Evolutionary conservation across 2,329 filamentous ascomycete species (phyloP).

Genomic region (Microascus cirrosus): DNA sequence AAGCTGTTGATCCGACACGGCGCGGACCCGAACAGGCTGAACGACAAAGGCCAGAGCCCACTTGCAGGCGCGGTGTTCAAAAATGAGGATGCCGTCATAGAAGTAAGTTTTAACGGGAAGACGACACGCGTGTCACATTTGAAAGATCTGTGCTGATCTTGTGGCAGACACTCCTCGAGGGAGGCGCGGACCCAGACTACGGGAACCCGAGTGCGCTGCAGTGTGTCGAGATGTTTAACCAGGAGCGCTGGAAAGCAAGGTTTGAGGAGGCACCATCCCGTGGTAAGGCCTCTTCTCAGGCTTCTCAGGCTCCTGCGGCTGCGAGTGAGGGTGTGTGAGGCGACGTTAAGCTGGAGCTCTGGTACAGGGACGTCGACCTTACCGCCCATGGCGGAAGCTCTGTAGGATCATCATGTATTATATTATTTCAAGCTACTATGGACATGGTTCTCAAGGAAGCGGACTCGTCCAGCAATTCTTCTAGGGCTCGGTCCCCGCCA

Average conservation of each 20-base stretch:
- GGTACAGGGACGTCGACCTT: too few species aligned
- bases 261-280: slow-evolving; percentile 37
- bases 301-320: too few species aligned
- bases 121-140: background rate
- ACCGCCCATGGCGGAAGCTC: too few species aligned
- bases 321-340: too few species aligned
- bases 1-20: slow-evolving; percentile 48
- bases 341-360: too few species aligned
- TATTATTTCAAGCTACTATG: background rate
- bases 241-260: slow-evolving; percentile 34
- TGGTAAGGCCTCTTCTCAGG: slow-evolving; percentile 23
- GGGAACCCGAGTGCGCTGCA: slow-evolving; percentile 23
- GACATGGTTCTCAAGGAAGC: background rate
- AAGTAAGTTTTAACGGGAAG: slow-evolving; percentile 20
- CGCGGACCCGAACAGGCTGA: slow-evolving; percentile 56
- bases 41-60: slow-evolving; percentile 57
- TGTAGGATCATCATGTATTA: too few species aligned
- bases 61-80: slow-evolving; percentile 66
- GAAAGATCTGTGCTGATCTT: background rate
- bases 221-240: slow-evolving; percentile 39
- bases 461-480: background rate
- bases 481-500: background rate
- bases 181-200: slow-evolving; percentile 37
- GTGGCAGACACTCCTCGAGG: slow-evolving; percentile 31
- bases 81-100: slow-evolving; percentile 52